Conservation (phyloP, 164 flowering plant genomes). For the Dillenia turbinata region DNA sequence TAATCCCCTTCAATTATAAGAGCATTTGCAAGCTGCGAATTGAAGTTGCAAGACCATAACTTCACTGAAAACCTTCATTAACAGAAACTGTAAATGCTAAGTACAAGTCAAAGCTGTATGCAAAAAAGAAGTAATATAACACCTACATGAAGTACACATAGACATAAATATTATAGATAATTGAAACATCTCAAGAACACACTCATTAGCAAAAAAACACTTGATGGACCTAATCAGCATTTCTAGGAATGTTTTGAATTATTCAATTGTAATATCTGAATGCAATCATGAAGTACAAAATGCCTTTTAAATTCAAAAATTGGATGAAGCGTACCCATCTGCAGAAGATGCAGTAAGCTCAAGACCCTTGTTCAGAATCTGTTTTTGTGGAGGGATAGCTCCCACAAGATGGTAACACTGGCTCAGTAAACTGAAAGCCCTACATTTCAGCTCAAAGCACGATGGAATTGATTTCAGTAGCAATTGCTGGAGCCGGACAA, state of each 20-base stretch:
- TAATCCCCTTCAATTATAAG: too few species aligned
- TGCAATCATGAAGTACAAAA: not conserved
- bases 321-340: constrained; percentile 39
- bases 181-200: not conserved
- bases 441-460: constrained; percentile 82
- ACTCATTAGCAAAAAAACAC: constrained; percentile 8
- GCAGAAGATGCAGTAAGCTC: constrained; percentile 52
- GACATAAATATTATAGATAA: not conserved
- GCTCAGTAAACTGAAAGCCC: constrained; percentile 68
- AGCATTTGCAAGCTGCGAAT: too few species aligned
- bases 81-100: not conserved
- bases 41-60: constrained; percentile 60
- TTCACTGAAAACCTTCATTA: constrained; percentile 25
- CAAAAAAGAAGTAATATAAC: constrained; percentile 28
- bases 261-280: too few species aligned
- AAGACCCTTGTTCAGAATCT: constrained; percentile 63
- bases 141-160: not conserved
- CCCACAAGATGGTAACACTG: constrained; percentile 91
- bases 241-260: too few species aligned
- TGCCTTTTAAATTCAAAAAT: too few species aligned
- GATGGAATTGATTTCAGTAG: constrained; percentile 85
- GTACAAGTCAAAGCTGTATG: not conserved
- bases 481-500: constrained; percentile 47
- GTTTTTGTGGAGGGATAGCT: constrained; percentile 69
- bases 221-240: too few species aligned